phyloP scores from a whole-genome alignment of 2,329 filamentous ascomycete species.

The Trematosphaeria pertusa region DNA sequence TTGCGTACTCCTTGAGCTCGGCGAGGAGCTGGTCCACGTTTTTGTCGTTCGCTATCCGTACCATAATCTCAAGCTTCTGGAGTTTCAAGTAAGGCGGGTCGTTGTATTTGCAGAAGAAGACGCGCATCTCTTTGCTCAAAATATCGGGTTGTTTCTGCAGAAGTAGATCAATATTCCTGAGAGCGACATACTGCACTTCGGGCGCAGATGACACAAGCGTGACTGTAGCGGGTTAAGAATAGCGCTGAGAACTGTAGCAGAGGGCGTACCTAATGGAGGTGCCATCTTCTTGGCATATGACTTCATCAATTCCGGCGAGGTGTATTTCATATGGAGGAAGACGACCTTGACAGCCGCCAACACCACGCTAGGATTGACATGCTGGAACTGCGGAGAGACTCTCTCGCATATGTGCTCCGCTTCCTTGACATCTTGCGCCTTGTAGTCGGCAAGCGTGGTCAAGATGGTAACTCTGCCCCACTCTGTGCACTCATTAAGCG shows the following conservation, averaged over 20 bases:
- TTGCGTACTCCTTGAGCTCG: constrained; percentile 94
- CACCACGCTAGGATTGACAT: constrained; percentile 96
- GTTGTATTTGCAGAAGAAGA: constrained; percentile 99
- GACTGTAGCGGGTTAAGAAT: constrained; percentile 62
- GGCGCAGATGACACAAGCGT: constrained; percentile 94
- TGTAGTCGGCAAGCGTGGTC: constrained; percentile 87
- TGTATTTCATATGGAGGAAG: constrained; percentile 90
- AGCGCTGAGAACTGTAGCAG: not conserved
- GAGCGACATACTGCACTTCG: constrained; percentile 96
- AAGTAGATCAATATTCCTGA: constrained; percentile 94
- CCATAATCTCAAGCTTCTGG: constrained; percentile 98
- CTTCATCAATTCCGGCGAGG: constrained; percentile 78
- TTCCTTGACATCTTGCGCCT: constrained; percentile 87
- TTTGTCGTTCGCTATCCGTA: constrained; percentile 95
- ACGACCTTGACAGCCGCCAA: constrained; percentile 97
- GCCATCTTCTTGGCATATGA: constrained; percentile 99
- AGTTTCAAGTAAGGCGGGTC: constrained; percentile 97
- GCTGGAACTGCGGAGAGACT: constrained; percentile 95
- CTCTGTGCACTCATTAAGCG: constrained; percentile 96
- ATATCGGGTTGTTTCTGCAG: constrained; percentile 97
- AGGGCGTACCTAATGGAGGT: constrained; percentile 78
- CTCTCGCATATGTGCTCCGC: constrained; percentile 98
- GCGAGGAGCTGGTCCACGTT: constrained; percentile 95
- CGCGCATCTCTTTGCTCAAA: constrained; percentile 93
- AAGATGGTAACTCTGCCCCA: constrained; percentile 97